phyloP scores from a whole-genome alignment of 192 early-diverging fungal species.

The Entophlyctis luteolus region DNA sequence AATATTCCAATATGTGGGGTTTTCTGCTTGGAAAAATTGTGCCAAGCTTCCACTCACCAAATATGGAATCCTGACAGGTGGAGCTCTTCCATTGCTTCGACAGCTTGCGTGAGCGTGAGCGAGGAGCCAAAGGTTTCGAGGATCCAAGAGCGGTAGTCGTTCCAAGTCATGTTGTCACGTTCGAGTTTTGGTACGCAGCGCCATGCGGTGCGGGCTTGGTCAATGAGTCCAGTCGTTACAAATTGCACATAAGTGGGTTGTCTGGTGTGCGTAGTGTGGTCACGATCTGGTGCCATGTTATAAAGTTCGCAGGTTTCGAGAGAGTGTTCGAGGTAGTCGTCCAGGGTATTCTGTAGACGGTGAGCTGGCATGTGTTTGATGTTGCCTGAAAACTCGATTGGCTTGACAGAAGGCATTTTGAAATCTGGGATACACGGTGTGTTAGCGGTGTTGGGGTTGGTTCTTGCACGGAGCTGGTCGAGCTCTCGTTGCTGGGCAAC shows the following conservation, averaged over 20 bases:
- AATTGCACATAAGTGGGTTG: background rate
- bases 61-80: slow-evolving; percentile 80
- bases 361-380: no score
- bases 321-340: background rate
- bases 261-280: background rate
- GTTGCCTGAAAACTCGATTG: no score
- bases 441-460: no score
- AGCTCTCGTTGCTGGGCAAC: no score
- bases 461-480: no score
- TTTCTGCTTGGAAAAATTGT: no score
- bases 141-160: background rate
- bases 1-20: no score
- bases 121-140: background rate
- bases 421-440: no score
- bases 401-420: no score
- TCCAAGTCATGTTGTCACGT: background rate
- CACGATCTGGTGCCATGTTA: background rate
- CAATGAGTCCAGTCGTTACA: background rate
- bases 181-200: background rate
- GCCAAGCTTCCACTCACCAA: no score
- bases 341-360: background rate
- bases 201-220: background rate
- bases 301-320: background rate
- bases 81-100: background rate
- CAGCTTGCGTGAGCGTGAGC: background rate